These are phyloP conservation scores for Phyllachora maydis DNA, from an alignment of 2,329 filamentous ascomycete species.

Conservation along the genomic window DNA sequence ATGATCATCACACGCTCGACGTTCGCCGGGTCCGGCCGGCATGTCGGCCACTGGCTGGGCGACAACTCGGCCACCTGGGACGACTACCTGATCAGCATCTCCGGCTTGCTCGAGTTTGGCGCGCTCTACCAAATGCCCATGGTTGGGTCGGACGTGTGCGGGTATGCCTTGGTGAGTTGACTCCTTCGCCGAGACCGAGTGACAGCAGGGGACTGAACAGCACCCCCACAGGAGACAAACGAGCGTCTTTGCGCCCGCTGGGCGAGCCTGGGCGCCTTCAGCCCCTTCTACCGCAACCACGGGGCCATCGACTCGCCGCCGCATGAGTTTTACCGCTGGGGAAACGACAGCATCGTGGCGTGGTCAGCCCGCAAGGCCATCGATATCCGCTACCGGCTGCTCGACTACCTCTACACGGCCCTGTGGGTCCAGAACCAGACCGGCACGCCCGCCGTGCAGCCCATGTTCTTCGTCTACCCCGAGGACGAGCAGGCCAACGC, in stretches of 20 bases:
- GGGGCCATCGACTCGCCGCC: conserved; percentile 17
- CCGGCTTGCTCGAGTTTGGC: conserved; percentile 36
- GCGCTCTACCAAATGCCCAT: conserved; percentile 49
- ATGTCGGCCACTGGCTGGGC: conserved; percentile 42
- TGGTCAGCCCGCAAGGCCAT: conserved; percentile 44
- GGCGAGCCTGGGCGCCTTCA: conserved; percentile 53
- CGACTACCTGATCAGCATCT: conserved; percentile 35
- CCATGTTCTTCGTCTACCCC: conserved; percentile 49
- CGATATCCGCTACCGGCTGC: conserved; percentile 43
- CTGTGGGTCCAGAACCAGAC: conserved; percentile 37
- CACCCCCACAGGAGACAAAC: conserved; percentile 41
- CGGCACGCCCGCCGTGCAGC: conserved; percentile 44
- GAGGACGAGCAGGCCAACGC: conserved; percentile 17
- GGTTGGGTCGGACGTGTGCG: conserved; percentile 57
- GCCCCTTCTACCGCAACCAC: conserved; percentile 60
- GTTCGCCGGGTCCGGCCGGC: conserved; percentile 47
- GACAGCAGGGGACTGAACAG: no score
- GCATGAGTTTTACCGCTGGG: conserved; percentile 60
- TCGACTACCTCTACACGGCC: conserved; percentile 60
- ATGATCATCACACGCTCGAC: conserved; percentile 59
- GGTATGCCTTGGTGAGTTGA: no score
- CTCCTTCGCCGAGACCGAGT: no score
- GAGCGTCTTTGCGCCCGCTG: conserved; percentile 56
- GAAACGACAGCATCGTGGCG: conserved; percentile 31
- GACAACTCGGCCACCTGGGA: conserved; percentile 35